Evolutionary conservation across 139 green algal species (phyloP).

Genomic region (Pleodorina starrii): DNA sequence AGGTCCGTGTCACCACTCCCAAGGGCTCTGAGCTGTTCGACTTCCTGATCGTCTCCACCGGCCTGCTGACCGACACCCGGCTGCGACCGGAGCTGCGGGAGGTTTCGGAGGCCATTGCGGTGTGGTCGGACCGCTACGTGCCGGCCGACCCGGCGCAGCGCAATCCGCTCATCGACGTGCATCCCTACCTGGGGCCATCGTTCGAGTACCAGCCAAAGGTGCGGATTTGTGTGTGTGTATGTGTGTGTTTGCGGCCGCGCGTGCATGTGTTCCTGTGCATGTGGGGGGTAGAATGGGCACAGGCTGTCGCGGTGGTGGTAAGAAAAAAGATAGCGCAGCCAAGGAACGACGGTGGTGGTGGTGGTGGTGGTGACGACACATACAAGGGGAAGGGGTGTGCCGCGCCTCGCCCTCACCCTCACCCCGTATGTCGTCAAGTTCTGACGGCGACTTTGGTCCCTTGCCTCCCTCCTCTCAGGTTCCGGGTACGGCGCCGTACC

Average conservation of each 20-base stretch:
- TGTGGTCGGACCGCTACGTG: slow-evolving; percentile 49
- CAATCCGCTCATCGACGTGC: slow-evolving; percentile 61
- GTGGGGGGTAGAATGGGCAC: too few species aligned
- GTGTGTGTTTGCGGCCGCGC: not conserved
- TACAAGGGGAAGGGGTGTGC: too few species aligned
- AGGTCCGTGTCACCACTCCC: slow-evolving; percentile 58
- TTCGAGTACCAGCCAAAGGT: slow-evolving; percentile 63
- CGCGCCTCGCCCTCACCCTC: too few species aligned
- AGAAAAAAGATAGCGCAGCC: too few species aligned
- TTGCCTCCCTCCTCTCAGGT: too few species aligned
- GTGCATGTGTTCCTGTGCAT: not conserved
- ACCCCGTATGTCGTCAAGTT: too few species aligned
- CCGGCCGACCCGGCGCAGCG: not conserved
- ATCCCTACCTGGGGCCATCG: slow-evolving; percentile 62
- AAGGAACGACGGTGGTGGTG: too few species aligned
- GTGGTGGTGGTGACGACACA: too few species aligned
- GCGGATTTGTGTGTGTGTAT: not conserved
- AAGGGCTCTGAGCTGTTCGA: slow-evolving; percentile 57
- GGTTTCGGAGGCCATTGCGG: slow-evolving; percentile 52
- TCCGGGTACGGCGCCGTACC: slow-evolving; percentile 48
- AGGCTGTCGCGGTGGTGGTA: too few species aligned
- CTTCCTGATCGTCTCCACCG: slow-evolving; percentile 60
- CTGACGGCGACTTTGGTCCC: too few species aligned
- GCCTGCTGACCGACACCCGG: slow-evolving; percentile 56
- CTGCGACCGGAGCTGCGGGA: slow-evolving; percentile 58